Evolutionary conservation across 2,329 filamentous ascomycete species (phyloP), one percentile per base, ranked within the genome.

Genomic region (Epichloe baconii): DNA sequence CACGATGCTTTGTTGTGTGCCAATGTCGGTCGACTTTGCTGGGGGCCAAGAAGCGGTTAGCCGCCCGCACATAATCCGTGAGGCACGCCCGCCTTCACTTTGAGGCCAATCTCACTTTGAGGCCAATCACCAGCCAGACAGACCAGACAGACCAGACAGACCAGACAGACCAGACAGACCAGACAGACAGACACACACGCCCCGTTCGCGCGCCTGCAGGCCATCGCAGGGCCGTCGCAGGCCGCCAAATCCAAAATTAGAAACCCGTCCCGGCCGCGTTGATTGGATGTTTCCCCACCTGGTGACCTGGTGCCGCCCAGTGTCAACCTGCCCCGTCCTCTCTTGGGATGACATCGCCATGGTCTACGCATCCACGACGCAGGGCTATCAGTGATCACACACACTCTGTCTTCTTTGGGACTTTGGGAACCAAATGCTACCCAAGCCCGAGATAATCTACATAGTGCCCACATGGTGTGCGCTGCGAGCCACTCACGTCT

Each of bases 141-240:
- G 19, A 21, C 19, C 7, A 26, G 52, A 31, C 26, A 31, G 7
- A 10, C 26, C 19, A 21, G 19, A 21, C 5, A 19, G 19, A 19
- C 19, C 19, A 19, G 19, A 19, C 19, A 19, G 19, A 19, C n/a
- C 6, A 23, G 52, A 26, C 23, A 26, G 6, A 26, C n/a, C n/a
- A n/a, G n/a, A n/a, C n/a, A n/a, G n/a, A n/a, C n/a, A 19, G 19
- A 19, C 26, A 31, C 26, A 54, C 54, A 51, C 47, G 53, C 59
- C 57, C 51, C 47, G 55, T 66, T 70, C 64, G 66, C 68, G 67
- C 68, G 66, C 66, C 64, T 70, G 62, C 63, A 64, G 23, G 52
- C 49, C 49, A 8, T 26, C 26, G 26, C 23, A 26, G n/a, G 23
- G 7, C 23, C 23, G 8, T 26, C 23, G 62, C 63, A 65, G 23